These are phyloP conservation scores for Apiotrichum laibachii DNA, from an alignment of 1,284 basidiomycete genomes.

Conservation along the genomic window DNA sequence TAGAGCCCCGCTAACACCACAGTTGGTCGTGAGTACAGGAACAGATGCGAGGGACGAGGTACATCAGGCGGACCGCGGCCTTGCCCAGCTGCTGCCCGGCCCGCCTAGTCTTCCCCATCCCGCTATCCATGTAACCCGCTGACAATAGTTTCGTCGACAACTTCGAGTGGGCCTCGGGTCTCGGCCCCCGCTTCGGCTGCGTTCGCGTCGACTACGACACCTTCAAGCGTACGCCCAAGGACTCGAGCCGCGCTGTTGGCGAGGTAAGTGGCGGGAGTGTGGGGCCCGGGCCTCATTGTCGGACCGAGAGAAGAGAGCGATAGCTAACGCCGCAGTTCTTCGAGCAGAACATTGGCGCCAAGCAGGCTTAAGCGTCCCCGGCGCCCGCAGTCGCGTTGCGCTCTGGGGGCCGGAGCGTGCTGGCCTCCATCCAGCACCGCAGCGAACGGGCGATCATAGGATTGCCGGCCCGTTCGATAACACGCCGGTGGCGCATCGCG, in stretches of 20 bases:
- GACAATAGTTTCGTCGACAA: constrained; percentile 56
- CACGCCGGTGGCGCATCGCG: too few relatives aligned
- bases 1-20: neutral
- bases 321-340: constrained; percentile 11
- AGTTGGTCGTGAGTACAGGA: constrained; percentile 27
- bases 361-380: neutral
- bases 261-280: neutral
- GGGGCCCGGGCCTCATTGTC: neutral
- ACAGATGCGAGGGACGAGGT: neutral
- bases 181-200: constrained; percentile 38
- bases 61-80: too few relatives aligned
- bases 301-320: neutral
- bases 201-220: constrained; percentile 58
- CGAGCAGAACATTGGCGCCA: constrained; percentile 10
- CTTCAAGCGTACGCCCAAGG: constrained; percentile 66
- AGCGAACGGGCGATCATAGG: too few relatives aligned
- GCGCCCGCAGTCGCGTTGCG: neutral
- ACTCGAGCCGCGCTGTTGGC: constrained; percentile 54
- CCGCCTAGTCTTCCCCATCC: too few relatives aligned
- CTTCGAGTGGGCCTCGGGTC: constrained; percentile 62
- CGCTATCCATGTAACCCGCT: neutral
- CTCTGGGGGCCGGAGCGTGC: too few relatives aligned
- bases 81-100: too few relatives aligned
- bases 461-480: too few relatives aligned
- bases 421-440: too few relatives aligned